These are phyloP conservation scores for Aspergillus luchuensis DNA, from an alignment of 2,329 filamentous ascomycete genomes.

Conservation along the genomic window DNA sequence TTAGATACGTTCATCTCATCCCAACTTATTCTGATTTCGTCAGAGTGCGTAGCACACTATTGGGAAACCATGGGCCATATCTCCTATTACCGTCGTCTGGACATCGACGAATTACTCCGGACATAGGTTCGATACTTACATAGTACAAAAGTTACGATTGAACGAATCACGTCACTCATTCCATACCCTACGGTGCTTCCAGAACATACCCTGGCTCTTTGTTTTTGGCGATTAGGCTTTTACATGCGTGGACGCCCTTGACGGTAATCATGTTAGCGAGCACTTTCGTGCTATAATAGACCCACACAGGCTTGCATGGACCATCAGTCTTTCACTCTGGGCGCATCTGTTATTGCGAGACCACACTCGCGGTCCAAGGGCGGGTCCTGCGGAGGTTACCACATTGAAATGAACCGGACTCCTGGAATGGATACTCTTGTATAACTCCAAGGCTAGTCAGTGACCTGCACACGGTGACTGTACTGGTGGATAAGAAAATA, in stretches of 20 bases:
- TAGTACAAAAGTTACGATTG: slow-evolving; percentile 11
- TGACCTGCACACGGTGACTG: background rate
- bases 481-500: background rate
- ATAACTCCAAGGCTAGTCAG: background rate
- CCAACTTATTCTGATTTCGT: slow-evolving; percentile 75
- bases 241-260: background rate
- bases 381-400: background rate
- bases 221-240: slow-evolving; percentile 6
- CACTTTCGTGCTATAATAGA: background rate
- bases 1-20: slow-evolving; percentile 64
- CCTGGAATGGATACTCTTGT: background rate
- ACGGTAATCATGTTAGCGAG: background rate
- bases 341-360: background rate
- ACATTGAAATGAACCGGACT: background rate
- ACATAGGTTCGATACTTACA: slow-evolving; percentile 20
- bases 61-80: slow-evolving; percentile 64
- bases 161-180: slow-evolving; percentile 10
- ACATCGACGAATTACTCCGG: slow-evolving; percentile 43
- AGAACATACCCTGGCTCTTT: background rate
- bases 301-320: background rate
- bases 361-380: background rate
- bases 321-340: background rate
- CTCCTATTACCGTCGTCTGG: slow-evolving; percentile 47
- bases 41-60: slow-evolving; percentile 76
- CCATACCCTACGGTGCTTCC: background rate